These are phyloP conservation scores for Aspergillus proliferans DNA, from an alignment of 2,329 filamentous ascomycete species.

Conservation along the genomic window DNA sequence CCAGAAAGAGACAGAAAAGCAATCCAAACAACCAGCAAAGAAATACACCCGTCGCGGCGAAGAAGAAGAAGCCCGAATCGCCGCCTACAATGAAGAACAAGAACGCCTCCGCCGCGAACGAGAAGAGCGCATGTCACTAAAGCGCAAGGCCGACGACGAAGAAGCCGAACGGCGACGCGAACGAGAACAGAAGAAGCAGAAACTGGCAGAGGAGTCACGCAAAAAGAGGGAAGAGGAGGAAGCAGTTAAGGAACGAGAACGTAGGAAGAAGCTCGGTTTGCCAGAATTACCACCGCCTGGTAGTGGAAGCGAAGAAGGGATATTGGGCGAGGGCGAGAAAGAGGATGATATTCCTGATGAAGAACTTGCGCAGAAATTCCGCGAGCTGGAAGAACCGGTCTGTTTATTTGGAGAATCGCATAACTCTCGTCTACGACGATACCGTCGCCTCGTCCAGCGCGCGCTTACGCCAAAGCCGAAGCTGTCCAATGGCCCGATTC, in stretches of 20 bases:
- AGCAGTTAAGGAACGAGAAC: slow-evolving; percentile 62
- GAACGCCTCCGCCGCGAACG: slow-evolving; percentile 65
- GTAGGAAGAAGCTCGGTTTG: slow-evolving; percentile 71
- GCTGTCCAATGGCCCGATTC: slow-evolving; percentile 71
- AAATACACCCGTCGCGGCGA: slow-evolving; percentile 86
- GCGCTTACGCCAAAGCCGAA: slow-evolving; percentile 30
- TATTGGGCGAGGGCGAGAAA: slow-evolving; percentile 10
- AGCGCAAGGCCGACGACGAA: slow-evolving; percentile 86
- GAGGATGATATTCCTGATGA: slow-evolving; percentile 60
- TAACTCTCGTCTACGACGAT: slow-evolving; percentile 61
- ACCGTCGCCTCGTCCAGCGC: slow-evolving; percentile 54
- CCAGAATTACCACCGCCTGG: slow-evolving; percentile 57
- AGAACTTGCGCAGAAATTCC: slow-evolving; percentile 61
- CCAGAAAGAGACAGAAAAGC: slow-evolving; percentile 12
- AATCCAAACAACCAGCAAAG: slow-evolving; percentile 38
- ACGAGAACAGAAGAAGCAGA: slow-evolving; percentile 74
- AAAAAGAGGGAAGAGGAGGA: slow-evolving; percentile 65
- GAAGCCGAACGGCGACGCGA: slow-evolving; percentile 61
- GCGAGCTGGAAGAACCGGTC: slow-evolving; percentile 66
- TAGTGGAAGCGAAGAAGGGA: slow-evolving; percentile 21
- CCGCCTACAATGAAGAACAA: slow-evolving; percentile 77
- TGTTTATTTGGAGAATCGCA: slow-evolving; percentile 77
- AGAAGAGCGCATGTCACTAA: slow-evolving; percentile 62
- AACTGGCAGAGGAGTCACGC: slow-evolving; percentile 74
- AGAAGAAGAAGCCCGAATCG: slow-evolving; percentile 72